Base-by-base conservation (phyloP, 2,329 filamentous ascomycete genomes). In the Pseudogymnoascus sp. region DNA sequence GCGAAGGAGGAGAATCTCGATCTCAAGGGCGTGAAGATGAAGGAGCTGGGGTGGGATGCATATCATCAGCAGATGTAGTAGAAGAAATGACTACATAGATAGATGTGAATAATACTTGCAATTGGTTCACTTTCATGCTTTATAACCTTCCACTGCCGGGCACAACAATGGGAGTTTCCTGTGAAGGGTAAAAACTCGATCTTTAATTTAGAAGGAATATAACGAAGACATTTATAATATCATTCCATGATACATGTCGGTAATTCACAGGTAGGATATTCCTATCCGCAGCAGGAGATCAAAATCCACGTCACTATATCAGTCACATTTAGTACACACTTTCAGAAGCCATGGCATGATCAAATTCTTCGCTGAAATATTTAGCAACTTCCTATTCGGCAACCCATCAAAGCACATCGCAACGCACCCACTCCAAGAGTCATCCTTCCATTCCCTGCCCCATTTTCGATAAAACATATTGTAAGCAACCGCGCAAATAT, bases 1-100 rank as follows among this genome's bases (percentile, higher is more conserved):
- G 59, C 33, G 35, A 77, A 77, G 61, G 84, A 87, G 69, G 88
- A 79, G 63, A 85, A 87, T 71, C 86, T 91, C 1, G 73, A 83
- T 66, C 79, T 75, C 25, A 90, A 90, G 77, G 87, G 86, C 40
- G 75, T 72, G 21, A 79, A 73, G 69, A 70, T 91, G 66, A 73
- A 80, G 65, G 79, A 83, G 62, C 74, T 82, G 42, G 86, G 85
- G 0, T 84, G 79, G 71, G 75, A 82, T 67, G 76, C 74, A 47
- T 88, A 88, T 72, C 35, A 42, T 16, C 35, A 60, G 59, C 33
- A 60, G 59, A 60, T 40, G 59, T 60, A 60, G 38, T 60, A 60
- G 38, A 60, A 25, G 33, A 16, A 28, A 10, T 16, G 23, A 38
- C 25, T 60, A n/a, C 28, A 2, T 21, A 56, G n/a, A 56, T 56